A percentile compares a stretch with the other conserved stretches of the same genome.
Conservation (phyloP, 352 stramenopile genomes). For the Pythium scleroteichum region DNA sequence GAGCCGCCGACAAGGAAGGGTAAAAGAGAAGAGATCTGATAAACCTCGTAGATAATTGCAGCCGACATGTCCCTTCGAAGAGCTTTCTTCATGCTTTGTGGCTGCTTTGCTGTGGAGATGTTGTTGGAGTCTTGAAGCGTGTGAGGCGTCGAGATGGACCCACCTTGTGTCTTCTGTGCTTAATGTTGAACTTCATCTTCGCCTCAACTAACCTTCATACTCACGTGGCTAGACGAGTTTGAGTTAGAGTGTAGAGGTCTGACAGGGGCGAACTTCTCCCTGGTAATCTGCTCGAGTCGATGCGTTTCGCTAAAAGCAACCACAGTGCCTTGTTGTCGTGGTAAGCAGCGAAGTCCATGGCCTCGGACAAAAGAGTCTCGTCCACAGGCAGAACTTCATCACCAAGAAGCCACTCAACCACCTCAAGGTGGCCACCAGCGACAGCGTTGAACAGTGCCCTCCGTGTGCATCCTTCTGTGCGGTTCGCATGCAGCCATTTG, state of each 20-base stretch:
- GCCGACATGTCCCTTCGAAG: no score
- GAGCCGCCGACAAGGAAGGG: no score
- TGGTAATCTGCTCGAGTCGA: background rate
- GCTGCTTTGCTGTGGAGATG: no score
- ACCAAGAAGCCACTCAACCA: conserved; percentile 6
- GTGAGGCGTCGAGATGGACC: no score
- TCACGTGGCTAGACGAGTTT: no score
- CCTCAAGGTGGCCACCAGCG: background rate
- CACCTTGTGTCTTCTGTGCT: no score
- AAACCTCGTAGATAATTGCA: no score
- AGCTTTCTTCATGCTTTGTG: no score
- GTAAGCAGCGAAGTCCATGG: conserved; percentile 17
- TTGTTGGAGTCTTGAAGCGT: no score
- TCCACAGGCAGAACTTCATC: background rate
- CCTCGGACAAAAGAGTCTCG: conserved; percentile 3
- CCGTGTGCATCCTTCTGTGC: conserved; percentile 13
- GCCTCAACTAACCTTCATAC: no score
- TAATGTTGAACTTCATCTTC: no score
- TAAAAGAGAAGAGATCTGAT: no score
- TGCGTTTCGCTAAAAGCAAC: background rate
- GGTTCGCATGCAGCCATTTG: conserved; percentile 14
- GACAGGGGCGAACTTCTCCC: background rate
- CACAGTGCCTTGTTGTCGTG: conserved; percentile 3
- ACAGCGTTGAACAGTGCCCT: conserved; percentile 10
- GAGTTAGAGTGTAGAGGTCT: background rate